These are phyloP conservation scores for Ophiostoma novo-ulmi DNA, from an alignment of 2,329 filamentous ascomycete genomes.

Conservation along the genomic window DNA sequence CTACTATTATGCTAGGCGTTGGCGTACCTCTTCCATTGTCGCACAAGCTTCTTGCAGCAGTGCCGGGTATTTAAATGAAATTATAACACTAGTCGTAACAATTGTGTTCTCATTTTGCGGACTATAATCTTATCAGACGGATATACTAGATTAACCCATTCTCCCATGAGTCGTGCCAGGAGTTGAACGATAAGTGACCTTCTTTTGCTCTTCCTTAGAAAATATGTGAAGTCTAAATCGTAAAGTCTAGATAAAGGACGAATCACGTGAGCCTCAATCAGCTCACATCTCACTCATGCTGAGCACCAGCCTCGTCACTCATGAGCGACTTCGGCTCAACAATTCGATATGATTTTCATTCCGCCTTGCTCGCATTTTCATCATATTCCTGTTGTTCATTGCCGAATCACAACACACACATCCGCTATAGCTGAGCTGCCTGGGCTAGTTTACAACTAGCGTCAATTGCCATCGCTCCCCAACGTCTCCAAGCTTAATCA, in stretches of 20 bases:
- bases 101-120: neutral
- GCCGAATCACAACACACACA: neutral
- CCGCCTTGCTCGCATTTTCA: neutral
- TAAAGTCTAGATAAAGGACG: neutral
- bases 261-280: neutral
- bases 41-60: neutral
- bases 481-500: neutral
- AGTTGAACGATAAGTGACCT: neutral
- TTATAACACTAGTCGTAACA: neutral
- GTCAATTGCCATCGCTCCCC: neutral
- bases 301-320: neutral
- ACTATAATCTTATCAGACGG: neutral
- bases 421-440: neutral
- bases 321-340: neutral
- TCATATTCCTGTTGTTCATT: neutral
- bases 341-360: neutral
- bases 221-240: neutral
- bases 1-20: neutral
- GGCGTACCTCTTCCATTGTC: neutral
- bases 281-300: neutral
- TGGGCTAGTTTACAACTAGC: neutral
- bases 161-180: neutral
- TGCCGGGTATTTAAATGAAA: neutral
- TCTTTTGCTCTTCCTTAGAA: neutral
- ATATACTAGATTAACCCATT: neutral